Conservation (phyloP, 176 grass and related monocot genomes). For the Thinopyrum elongatum region DNA sequence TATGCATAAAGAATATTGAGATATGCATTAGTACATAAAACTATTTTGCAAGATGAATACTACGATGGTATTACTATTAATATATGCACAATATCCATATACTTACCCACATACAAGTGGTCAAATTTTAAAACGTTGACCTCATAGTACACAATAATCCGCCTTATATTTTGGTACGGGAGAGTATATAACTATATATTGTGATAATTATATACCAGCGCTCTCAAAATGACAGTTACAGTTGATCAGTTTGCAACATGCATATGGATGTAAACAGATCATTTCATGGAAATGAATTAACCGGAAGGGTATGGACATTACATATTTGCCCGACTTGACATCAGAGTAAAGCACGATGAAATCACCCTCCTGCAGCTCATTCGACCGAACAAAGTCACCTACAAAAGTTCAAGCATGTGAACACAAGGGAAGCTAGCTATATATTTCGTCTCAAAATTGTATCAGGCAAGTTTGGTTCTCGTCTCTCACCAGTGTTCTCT, state of each 20-base stretch:
- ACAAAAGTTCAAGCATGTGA: constrained; percentile 20
- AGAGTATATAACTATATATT: not conserved
- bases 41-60: not conserved
- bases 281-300: not conserved
- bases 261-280: not conserved
- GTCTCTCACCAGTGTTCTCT: constrained; percentile 73
- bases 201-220: not conserved
- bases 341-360: constrained; percentile 90
- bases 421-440: not conserved
- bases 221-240: not conserved
- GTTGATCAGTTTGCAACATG: not conserved
- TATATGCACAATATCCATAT: not conserved
- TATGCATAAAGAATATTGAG: not conserved
- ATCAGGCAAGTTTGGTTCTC: not conserved
- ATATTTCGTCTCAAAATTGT: not conserved
- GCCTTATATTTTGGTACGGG: too few species aligned
- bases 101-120: not conserved
- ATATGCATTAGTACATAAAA: not conserved
- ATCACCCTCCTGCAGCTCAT: constrained; percentile 85
- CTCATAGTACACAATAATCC: too few species aligned
- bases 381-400: constrained; percentile 80
- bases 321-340: constrained; percentile 85
- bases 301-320: constrained; percentile 23
- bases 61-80: not conserved
- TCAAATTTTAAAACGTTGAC: not conserved